phyloP scores from a whole-genome alignment of 805 yeast species.

The Wickerhamomyces chambardii region DNA sequence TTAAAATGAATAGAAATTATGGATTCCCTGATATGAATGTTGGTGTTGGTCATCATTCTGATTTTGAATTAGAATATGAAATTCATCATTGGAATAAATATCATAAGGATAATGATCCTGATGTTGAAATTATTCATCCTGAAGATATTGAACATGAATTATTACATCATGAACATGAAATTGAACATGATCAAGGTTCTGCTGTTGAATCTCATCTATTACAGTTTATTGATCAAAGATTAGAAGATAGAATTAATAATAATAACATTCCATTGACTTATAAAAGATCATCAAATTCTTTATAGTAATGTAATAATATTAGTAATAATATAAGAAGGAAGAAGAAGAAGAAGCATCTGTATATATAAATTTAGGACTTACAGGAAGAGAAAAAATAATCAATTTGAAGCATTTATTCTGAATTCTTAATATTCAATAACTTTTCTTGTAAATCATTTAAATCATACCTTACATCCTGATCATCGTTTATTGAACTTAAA shows the following conservation, averaged over 20 bases:
- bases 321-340: too few relatives aligned
- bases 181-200: conserved; percentile 71
- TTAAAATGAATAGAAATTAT: too few relatives aligned
- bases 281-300: conserved; percentile 8
- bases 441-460: conserved; percentile 32
- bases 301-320: too few relatives aligned
- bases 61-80: conserved; percentile 84
- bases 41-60: conserved; percentile 93
- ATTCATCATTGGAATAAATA: conserved; percentile 89
- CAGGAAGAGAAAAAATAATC: neutral
- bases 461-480: conserved; percentile 27
- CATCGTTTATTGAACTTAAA: conserved; percentile 9
- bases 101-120: conserved; percentile 75
- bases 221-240: conserved; percentile 25
- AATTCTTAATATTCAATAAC: too few relatives aligned
- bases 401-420: too few relatives aligned
- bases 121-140: conserved; percentile 68
- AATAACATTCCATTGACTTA: conserved; percentile 30
- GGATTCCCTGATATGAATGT: conserved; percentile 86
- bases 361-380: too few relatives aligned
- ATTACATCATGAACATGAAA: conserved; percentile 43
- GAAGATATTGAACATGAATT: conserved; percentile 68
- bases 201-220: conserved; percentile 30
- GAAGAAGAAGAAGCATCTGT: too few relatives aligned
- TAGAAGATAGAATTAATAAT: conserved; percentile 26